These are phyloP conservation scores for Amaranthus palmeri DNA, from an alignment of 148 eudicot species.

Conservation along the genomic window DNA sequence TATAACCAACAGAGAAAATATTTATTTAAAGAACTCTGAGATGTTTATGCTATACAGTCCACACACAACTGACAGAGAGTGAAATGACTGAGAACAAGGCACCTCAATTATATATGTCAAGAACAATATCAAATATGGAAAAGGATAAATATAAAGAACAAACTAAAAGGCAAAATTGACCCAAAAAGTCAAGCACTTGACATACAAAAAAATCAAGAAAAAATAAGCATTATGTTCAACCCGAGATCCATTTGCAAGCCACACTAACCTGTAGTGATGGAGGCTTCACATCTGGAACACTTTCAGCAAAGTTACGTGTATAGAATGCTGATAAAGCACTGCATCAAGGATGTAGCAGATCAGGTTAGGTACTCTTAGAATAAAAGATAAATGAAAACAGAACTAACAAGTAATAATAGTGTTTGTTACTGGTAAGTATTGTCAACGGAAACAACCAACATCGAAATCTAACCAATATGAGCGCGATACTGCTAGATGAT, in stretches of 20 bases:
- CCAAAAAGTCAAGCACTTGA: neutral
- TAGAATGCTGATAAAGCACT: constrained; percentile 96
- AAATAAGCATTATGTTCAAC: constrained; percentile 2
- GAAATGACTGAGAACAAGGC: neutral
- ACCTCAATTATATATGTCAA: neutral
- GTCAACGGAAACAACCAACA: neutral
- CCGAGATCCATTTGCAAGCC: neutral
- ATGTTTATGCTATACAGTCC: neutral
- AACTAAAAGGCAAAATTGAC: neutral
- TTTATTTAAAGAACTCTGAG: neutral
- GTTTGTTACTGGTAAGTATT: neutral
- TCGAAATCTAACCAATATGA: neutral
- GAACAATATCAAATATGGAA: neutral
- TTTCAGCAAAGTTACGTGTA: constrained; percentile 77
- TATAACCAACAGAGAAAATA: neutral
- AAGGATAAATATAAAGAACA: neutral
- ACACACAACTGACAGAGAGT: neutral
- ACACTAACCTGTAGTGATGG: constrained; percentile 80
- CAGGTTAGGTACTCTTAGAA: neutral
- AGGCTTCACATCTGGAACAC: constrained; percentile 61
- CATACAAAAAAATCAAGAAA: neutral
- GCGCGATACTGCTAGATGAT: too few relatives aligned
- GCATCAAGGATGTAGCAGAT: constrained; percentile 32
- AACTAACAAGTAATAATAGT: neutral
- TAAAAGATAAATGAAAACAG: neutral